Evolutionary conservation across 73 alveolate genomes (phyloP), one percentile per base, ranked within the genome.

Genomic region (Paramecium bursaria): DNA sequence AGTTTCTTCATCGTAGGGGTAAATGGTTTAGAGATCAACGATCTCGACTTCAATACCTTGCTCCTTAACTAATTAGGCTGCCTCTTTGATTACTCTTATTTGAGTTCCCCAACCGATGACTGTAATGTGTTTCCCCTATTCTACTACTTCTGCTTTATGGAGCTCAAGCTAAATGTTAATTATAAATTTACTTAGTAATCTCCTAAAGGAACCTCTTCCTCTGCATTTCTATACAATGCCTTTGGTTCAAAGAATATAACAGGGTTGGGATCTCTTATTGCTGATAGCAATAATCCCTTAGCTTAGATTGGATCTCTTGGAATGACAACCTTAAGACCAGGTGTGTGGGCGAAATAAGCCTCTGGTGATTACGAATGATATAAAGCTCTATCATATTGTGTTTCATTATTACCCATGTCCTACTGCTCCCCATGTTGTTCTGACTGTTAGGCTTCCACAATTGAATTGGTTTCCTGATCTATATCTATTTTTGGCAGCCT

Each of bases 341-440:
- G 98, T 35, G 96, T 88, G 67, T 94, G 99, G 25, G 98, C 97
- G 85, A 94, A 95, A 79, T 92, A 93, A 50, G 94, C 99, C 85
- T 95, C 99, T 22, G 96, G 97, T 29, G 95, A 74, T 76, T 95
- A 91, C 42, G 95, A 85, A 88, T 95, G 99, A 88, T 95, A 95
- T 46, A 85, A 89, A 29, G 97, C 97, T 25, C 76, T 57, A 57
- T 30, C 27, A 10, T 57, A 14, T 57, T 10, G 4, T 3, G 1
- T 10, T 3, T 0, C 14, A 26, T 13, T 26, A 5, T 14, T 57
- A 57, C 76, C 99, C 99, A 90, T 95, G 99, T 7, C 98, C 99
- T 17, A 95, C 99, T 42, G 99, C 99, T 27, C 97, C 97, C 79
- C 92, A 95, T 2, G 99, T 95, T n/a, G 99, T 73, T 35, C 99